phyloP scores from a whole-genome alignment of 2,329 filamentous ascomycete species.

The Xylariaceae sp. region DNA sequence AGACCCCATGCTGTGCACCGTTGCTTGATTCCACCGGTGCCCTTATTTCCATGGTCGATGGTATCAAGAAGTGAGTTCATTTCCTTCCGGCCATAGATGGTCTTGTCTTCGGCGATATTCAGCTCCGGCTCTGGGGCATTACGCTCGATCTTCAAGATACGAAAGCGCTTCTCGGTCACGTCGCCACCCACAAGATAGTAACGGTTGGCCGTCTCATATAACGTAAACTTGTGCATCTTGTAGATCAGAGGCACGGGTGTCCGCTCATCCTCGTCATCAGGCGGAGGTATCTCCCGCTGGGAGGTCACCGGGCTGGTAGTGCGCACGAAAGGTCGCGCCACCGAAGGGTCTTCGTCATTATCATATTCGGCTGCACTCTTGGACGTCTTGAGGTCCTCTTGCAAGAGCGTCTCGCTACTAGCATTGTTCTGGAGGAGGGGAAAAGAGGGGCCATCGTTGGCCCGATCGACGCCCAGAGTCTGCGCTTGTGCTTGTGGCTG shows the following conservation, averaged over 20 bases:
- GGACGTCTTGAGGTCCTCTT: conserved; percentile 25
- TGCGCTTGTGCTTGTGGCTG: not conserved
- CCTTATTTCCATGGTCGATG: conserved; percentile 91
- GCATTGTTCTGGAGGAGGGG: conserved; percentile 41
- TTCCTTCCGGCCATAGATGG: conserved; percentile 85
- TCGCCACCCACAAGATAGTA: conserved; percentile 96
- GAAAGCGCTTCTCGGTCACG: conserved; percentile 79
- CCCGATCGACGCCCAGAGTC: not conserved
- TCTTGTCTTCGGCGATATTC: conserved; percentile 87
- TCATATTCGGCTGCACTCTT: conserved; percentile 40
- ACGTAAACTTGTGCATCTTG: conserved; percentile 92
- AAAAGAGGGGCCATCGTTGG: conserved; percentile 31
- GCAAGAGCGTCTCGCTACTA: conserved; percentile 34
- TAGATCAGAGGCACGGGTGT: conserved; percentile 39
- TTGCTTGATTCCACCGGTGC: conserved; percentile 81
- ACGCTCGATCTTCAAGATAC: conserved; percentile 91
- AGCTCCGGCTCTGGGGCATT: conserved; percentile 74
- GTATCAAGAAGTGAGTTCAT: conserved; percentile 91
- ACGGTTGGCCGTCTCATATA: conserved; percentile 89
- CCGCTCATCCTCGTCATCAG: conserved; percentile 27
- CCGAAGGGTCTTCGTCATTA: conserved; percentile 53
- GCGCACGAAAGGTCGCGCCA: conserved; percentile 54
- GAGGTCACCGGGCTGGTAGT: conserved; percentile 47
- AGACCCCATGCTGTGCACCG: conserved; percentile 91
- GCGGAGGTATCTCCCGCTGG: conserved; percentile 25